Evolutionary conservation across 371 early-diverging fungal genomes (phyloP).

Genomic region (Mortierella sp.): DNA sequence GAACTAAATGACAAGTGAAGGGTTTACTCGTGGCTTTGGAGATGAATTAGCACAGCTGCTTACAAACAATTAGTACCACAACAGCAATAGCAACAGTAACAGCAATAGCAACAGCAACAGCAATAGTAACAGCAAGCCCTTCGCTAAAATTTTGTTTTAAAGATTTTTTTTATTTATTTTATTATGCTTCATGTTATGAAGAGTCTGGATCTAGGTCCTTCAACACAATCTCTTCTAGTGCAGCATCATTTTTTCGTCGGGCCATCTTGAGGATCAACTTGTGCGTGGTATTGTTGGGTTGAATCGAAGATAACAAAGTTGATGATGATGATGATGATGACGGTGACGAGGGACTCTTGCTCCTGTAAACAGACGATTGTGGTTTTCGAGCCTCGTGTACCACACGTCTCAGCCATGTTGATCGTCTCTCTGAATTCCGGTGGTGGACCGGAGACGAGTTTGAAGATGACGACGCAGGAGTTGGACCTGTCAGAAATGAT

Average conservation of each 20-base stretch:
- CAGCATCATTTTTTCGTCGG: constrained; percentile 14
- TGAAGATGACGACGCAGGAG: neutral
- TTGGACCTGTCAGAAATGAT: neutral
- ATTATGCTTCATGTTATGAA: neutral
- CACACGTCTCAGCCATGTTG: constrained; percentile 6
- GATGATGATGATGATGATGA: neutral
- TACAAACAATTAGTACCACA: too few relatives aligned
- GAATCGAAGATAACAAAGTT: neutral
- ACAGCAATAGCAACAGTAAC: neutral
- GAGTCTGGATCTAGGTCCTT: neutral
- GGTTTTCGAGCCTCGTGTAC: neutral
- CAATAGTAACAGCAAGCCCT: neutral
- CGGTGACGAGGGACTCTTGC: neutral
- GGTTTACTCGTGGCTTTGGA: too few relatives aligned
- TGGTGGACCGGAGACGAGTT: neutral
- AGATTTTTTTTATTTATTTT: too few relatives aligned
- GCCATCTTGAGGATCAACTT: constrained; percentile 27
- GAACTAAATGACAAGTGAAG: neutral
- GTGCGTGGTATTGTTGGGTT: constrained; percentile 20
- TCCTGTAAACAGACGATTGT: neutral
- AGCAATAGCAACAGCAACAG: neutral
- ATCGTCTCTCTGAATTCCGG: constrained; percentile 6
- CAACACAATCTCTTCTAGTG: constrained; percentile 15
- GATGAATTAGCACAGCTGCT: too few relatives aligned
- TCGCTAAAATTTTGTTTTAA: too few relatives aligned